Percentiles rank a stretch among this genome's conserved stretches.
Evolutionary conservation across 1,284 basidiomycete genomes (phyloP).

Genomic region (Trichosporon coremiiforme): DNA sequence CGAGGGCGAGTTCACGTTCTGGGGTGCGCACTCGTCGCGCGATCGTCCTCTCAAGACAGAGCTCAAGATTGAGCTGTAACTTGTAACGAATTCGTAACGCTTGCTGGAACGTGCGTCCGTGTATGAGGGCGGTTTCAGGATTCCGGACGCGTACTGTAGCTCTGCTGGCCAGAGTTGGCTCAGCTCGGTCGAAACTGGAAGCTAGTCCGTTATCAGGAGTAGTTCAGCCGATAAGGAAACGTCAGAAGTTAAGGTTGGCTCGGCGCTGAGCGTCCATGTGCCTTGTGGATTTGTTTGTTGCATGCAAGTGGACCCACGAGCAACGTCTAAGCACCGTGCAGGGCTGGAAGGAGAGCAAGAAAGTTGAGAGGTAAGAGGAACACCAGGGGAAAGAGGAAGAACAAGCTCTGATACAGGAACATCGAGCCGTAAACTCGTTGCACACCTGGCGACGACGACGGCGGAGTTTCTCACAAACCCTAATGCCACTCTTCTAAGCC

Average conservation of each 20-base stretch:
- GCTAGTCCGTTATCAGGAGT: neutral
- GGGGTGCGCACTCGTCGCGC: constrained; percentile 50
- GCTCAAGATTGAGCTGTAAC: constrained; percentile 1
- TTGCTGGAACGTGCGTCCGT: neutral
- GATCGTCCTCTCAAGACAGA: constrained; percentile 36
- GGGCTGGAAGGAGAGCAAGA: neutral
- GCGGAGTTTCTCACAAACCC: constrained; percentile 14
- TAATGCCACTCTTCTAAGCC: neutral
- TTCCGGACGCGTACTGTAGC: neutral
- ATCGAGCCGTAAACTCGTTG: neutral
- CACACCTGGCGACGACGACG: neutral
- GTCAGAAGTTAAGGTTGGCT: too few species aligned
- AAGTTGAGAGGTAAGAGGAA: neutral
- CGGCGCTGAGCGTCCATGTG: too few species aligned
- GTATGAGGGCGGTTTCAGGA: neutral
- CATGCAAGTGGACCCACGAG: neutral
- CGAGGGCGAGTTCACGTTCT: constrained; percentile 47
- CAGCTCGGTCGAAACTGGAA: neutral
- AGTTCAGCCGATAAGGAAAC: too few species aligned
- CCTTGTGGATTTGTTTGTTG: too few species aligned
- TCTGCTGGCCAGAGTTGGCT: neutral
- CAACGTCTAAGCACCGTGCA: too few species aligned
- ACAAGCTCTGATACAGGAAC: constrained; percentile 15
- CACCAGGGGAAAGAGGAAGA: neutral
- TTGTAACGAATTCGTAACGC: constrained; percentile 3